phyloP scores from a whole-genome alignment of 176 grass and related monocot genomes.

The Ensete glaucum region DNA sequence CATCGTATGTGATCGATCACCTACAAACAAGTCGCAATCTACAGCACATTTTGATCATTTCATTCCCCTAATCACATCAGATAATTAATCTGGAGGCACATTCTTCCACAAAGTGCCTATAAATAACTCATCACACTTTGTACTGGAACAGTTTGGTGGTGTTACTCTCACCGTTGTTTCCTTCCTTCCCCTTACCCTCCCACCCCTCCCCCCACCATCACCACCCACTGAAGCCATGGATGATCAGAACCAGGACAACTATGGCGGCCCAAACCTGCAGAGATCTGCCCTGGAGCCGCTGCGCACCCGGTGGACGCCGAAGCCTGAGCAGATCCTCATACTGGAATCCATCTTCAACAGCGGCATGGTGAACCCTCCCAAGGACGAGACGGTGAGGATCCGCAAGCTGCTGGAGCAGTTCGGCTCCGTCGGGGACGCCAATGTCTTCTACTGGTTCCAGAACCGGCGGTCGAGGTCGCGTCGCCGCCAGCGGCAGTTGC shows the following conservation, averaged over 20 bases:
- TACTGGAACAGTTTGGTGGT: not conserved
- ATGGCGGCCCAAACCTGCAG: not conserved
- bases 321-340: constrained; percentile 92
- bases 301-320: constrained; percentile 81
- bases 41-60: too few relatives aligned
- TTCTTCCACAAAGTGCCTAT: constrained; percentile 10
- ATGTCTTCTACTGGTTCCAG: constrained; percentile 99
- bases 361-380: constrained; percentile 93
- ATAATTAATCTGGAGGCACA: not conserved
- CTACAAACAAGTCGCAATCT: too few relatives aligned
- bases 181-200: not conserved
- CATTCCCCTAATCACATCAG: too few relatives aligned
- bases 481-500: constrained; percentile 79
- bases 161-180: not conserved
- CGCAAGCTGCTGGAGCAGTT: constrained; percentile 92
- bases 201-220: not conserved
- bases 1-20: too few relatives aligned
- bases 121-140: constrained; percentile 8
- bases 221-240: not conserved
- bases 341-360: constrained; percentile 98
- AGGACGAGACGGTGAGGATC: constrained; percentile 88
- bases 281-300: constrained; percentile 31
- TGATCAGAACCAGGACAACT: not conserved
- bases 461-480: constrained; percentile 80
- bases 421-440: constrained; percentile 82